These are phyloP conservation scores for Fusarium subtropicale DNA, from an alignment of 2,329 filamentous ascomycete genomes.

Conservation along the genomic window DNA sequence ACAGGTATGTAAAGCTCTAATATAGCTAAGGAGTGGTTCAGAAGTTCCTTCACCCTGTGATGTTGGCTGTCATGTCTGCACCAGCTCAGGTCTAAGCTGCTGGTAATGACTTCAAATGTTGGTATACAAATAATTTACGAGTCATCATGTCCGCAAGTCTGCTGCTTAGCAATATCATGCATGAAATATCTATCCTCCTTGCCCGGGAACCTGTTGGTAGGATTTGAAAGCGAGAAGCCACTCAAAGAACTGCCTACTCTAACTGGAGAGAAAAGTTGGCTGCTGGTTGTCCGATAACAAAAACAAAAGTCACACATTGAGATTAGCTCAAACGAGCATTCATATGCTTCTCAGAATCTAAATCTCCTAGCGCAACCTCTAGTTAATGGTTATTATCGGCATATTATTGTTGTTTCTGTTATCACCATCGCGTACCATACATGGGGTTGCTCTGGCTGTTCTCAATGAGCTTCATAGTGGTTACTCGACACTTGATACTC, in stretches of 20 bases:
- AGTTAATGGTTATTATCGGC: not conserved
- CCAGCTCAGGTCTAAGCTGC: not conserved
- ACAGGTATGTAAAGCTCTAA: not conserved
- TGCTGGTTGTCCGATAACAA: not conserved
- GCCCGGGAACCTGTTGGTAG: not conserved
- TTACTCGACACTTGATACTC: not conserved
- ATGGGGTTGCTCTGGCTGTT: not conserved
- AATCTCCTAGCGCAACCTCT: too few relatives aligned
- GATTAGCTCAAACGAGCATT: not conserved
- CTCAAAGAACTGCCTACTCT: not conserved
- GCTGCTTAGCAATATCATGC: not conserved
- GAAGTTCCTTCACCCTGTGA: too few relatives aligned
- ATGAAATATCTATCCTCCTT: not conserved
- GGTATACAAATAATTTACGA: not conserved
- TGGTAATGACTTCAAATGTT: not conserved
- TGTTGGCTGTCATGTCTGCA: not conserved
- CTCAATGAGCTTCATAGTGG: not conserved
- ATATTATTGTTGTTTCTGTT: not conserved
- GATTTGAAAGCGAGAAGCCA: accelerated
- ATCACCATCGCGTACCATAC: not conserved
- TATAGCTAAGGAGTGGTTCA: not conserved
- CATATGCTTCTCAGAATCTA: not conserved
- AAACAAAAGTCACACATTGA: not conserved
- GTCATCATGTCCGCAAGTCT: not conserved
- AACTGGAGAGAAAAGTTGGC: not conserved